Evolutionary conservation across 768 basidiomycete species (phyloP).

Genomic region (Amanita jacksonii): DNA sequence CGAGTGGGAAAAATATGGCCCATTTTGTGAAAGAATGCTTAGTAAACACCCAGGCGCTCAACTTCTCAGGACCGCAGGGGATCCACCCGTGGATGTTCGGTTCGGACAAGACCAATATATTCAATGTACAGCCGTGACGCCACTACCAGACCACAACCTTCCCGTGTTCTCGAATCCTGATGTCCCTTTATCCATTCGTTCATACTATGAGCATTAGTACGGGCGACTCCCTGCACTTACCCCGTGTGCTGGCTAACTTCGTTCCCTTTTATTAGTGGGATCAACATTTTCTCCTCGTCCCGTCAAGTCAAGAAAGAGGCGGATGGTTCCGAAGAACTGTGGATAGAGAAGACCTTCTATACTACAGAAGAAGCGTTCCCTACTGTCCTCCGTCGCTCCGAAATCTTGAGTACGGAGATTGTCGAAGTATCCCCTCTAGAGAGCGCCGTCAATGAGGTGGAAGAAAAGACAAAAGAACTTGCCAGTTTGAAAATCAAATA

Average conservation of each 20-base stretch:
- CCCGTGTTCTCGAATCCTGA: constrained; percentile 82
- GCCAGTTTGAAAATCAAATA: constrained; percentile 59
- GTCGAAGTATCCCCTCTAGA: constrained; percentile 82
- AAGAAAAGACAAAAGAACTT: constrained; percentile 72
- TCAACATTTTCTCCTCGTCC: constrained; percentile 74
- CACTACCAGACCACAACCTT: constrained; percentile 71
- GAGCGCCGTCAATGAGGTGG: constrained; percentile 73
- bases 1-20: constrained; percentile 89
- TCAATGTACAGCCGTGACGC: constrained; percentile 77
- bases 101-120: constrained; percentile 78
- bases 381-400: constrained; percentile 83
- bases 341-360: constrained; percentile 84
- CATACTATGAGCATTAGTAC: constrained; percentile 83
- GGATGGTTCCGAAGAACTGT: constrained; percentile 64
- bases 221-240: constrained; percentile 2
- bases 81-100: constrained; percentile 74
- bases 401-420: constrained; percentile 61
- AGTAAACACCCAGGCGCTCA: constrained; percentile 84
- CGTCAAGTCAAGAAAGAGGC: constrained; percentile 56
- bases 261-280: constrained; percentile 42
- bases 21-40: constrained; percentile 86
- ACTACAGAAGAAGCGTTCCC: constrained; percentile 88
- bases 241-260: not conserved
- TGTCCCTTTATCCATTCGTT: constrained; percentile 68
- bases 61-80: constrained; percentile 59